Base-by-base conservation (phyloP, 140 eudicot species). In the Anethum foeniculum region DNA sequence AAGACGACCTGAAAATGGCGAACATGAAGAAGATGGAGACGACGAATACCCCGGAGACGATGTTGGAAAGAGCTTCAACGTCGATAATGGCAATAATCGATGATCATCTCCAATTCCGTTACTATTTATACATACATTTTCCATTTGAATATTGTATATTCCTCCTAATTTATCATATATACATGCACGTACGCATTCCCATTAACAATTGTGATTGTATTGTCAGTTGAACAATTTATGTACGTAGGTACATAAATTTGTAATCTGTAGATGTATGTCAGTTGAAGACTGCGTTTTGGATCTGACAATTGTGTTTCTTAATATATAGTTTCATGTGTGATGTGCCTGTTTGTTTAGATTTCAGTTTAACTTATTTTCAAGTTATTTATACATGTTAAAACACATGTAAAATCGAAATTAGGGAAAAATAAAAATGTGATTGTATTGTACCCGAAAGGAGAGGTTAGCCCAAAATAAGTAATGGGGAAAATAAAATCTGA, bases 21-120 rank as follows among this genome's bases (percentile, higher is more conserved):
- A 65, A 44, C 10, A 79, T 15, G 72, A 38, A 15, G 72, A 60
- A 6, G 18, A 27, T 0, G 54, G 13, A 38, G 77, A 73, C 30
- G 47, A 41, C 9, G 47, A 23, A 9, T 44, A 15, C 8, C 9
- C 51, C 3, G 86, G 77, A 60, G 87, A 44, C 16, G 93, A 83
- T 56, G 38, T 18, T 12, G 83, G 78, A 58, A 49, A 82, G 58
- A 84, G n/a, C 82, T 83, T 88, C 71, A 83, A 84, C 32, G 43
- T 51, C 7, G 89, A 83, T 71, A 32, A 75, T 75, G 78, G 60
- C 18, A 36, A 75, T 5, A 75, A 44, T 82, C 90, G 81, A 43
- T 79, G 81, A 64, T 79, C 51, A 32, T 81, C 81, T 19, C 64
- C 44, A 28, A 84, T 76, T 67, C 60, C 60, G 18, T 62, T 25